Evolutionary conservation across 169 alveolate genomes (phyloP).

Genomic region (Cryptosporidium canis): DNA sequence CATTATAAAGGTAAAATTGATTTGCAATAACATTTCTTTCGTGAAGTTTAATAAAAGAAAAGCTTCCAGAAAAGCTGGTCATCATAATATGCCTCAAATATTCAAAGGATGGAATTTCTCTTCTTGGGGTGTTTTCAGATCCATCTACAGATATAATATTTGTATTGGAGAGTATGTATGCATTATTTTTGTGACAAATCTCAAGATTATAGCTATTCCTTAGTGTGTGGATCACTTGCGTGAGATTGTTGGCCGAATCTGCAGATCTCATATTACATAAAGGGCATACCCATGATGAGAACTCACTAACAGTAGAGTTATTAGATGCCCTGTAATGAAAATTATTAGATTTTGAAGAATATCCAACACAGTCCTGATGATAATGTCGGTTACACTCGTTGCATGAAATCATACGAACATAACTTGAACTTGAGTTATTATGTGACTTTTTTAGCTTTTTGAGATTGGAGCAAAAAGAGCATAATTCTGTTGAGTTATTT

Average conservation of each 20-base stretch:
- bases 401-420: constrained; percentile 24
- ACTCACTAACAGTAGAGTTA: not conserved
- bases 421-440: not conserved
- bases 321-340: not conserved
- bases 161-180: constrained; percentile 7
- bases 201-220: not conserved
- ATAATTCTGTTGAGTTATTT: constrained; percentile 34
- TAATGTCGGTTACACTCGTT: constrained; percentile 53
- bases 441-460: not conserved
- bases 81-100: not conserved
- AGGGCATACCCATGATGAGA: constrained; percentile 27
- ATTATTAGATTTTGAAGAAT: not conserved
- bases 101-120: constrained; percentile 38
- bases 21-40: constrained; percentile 49
- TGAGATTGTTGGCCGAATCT: not conserved
- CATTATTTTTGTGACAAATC: not conserved
- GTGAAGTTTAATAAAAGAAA: constrained; percentile 21
- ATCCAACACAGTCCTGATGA: constrained; percentile 44
- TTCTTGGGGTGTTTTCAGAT: not conserved
- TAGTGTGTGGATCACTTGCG: not conserved
- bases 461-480: constrained; percentile 43
- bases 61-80: not conserved
- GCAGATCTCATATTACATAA: constrained; percentile 17
- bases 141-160: not conserved
- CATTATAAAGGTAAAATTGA: not conserved